phyloP scores from a whole-genome alignment of 2,329 filamentous ascomycete genomes.

The Diplodia corticola region DNA sequence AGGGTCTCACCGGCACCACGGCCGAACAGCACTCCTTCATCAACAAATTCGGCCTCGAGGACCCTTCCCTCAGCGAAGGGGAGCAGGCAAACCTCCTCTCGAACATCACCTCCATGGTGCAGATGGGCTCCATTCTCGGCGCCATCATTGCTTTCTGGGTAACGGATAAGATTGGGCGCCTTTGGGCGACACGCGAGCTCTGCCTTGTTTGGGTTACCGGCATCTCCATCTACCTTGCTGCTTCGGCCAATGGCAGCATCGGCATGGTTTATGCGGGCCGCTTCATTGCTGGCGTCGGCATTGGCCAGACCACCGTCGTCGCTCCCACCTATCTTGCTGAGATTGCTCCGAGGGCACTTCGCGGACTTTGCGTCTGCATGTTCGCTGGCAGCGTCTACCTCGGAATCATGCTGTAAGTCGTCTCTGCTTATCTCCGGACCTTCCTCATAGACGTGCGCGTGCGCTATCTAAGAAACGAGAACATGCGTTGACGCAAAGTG shows the following conservation, averaged over 20 bases:
- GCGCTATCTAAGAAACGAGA: neutral
- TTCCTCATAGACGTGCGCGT: neutral
- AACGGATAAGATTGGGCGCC: conserved; percentile 46
- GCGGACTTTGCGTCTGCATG: conserved; percentile 71
- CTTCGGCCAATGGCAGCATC: conserved; percentile 38
- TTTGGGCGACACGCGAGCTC: conserved; percentile 46
- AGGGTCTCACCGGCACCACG: conserved; percentile 73
- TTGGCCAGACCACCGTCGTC: conserved; percentile 67
- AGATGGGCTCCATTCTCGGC: conserved; percentile 73
- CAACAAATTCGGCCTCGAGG: conserved; percentile 40
- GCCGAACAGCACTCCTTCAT: conserved; percentile 43
- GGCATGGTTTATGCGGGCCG: conserved; percentile 63
- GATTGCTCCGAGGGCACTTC: conserved; percentile 66
- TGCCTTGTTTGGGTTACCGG: conserved; percentile 45
- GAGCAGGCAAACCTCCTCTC: conserved; percentile 43
- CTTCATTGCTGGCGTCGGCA: conserved; percentile 66
- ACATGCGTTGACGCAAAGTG: neutral
- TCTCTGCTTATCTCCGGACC: neutral
- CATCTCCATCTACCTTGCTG: conserved; percentile 44
- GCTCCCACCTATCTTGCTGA: conserved; percentile 73
- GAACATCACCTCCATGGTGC: conserved; percentile 80
- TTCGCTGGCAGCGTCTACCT: conserved; percentile 73
- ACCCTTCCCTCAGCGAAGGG: conserved; percentile 32
- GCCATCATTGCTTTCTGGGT: conserved; percentile 61
- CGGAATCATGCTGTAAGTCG: conserved; percentile 64